Conservation (phyloP, 208 protist species). For the Wallacemonas collosoma region DNA sequence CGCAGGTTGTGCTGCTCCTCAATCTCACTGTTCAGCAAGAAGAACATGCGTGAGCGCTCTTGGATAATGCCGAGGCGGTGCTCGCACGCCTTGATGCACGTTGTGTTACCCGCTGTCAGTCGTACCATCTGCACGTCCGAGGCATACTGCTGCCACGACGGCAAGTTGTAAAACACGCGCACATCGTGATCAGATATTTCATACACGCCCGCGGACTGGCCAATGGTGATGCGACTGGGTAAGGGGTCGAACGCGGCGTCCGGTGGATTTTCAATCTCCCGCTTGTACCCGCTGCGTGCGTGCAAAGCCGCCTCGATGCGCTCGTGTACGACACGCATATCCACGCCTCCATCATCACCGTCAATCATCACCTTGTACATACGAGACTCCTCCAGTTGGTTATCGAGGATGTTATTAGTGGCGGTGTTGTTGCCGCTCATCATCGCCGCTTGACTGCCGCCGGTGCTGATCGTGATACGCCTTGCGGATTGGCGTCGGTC, state of each 20-base stretch:
- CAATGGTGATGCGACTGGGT: slow-evolving; percentile 43
- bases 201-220: slow-evolving; percentile 68
- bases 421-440: slow-evolving; percentile 1
- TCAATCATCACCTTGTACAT: slow-evolving; percentile 91
- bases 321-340: slow-evolving; percentile 84
- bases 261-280: slow-evolving; percentile 5
- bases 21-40: slow-evolving; percentile 88
- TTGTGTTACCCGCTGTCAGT: slow-evolving; percentile 72
- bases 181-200: slow-evolving; percentile 58
- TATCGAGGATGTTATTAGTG: slow-evolving; percentile 19
- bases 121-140: slow-evolving; percentile 71
- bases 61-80: slow-evolving; percentile 93
- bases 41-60: slow-evolving; percentile 92
- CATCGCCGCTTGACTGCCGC: slow-evolving; percentile 1
- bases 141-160: slow-evolving; percentile 67
- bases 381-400: slow-evolving; percentile 54
- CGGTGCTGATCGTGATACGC: slow-evolving; percentile 9
- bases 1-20: slow-evolving; percentile 78
- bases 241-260: slow-evolving; percentile 21
- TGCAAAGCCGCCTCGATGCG: slow-evolving; percentile 75
- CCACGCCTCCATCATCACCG: slow-evolving; percentile 88
- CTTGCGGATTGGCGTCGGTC: slow-evolving; percentile 10
- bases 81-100: slow-evolving; percentile 75
- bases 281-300: slow-evolving; percentile 73
- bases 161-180: slow-evolving; percentile 34